Conservation (phyloP, 2,329 filamentous ascomycete species). For the Beauveria scarabaeidicola region DNA sequence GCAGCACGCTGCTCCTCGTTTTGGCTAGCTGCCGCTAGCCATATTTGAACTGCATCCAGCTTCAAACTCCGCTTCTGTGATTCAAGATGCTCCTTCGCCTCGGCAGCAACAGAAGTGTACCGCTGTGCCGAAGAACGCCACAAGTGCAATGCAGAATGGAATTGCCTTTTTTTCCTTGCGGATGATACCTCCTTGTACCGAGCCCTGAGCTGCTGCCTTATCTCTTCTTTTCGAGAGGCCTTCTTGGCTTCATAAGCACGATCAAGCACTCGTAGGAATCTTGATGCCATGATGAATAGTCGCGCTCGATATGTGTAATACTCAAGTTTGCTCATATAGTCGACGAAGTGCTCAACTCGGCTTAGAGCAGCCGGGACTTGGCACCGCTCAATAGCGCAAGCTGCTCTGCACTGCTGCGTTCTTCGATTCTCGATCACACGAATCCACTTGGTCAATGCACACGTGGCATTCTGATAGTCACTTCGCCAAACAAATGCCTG, state of each 20-base stretch:
- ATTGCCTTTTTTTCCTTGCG: conserved; percentile 2
- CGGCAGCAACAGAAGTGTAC: background rate
- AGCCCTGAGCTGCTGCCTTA: conserved; percentile 5
- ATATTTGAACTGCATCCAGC: conserved; percentile 14
- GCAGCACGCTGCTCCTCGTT: conserved; percentile 8
- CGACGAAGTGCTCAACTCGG: background rate
- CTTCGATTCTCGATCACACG: background rate
- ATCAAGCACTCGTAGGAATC: conserved; percentile 3
- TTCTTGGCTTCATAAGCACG: background rate
- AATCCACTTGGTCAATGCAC: background rate
- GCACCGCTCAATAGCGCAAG: background rate
- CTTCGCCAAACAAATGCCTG: conserved; percentile 9
- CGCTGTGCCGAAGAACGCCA: background rate
- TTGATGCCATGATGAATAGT: conserved; percentile 5
- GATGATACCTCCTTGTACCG: conserved; percentile 10
- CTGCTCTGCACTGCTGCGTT: background rate
- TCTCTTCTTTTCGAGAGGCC: conserved; percentile 3
- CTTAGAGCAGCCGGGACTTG: background rate
- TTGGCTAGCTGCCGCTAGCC: conserved; percentile 17
- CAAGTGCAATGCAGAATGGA: background rate
- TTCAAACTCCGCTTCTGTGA: background rate
- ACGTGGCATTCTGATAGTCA: background rate
- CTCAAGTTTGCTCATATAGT: background rate
- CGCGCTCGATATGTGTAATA: conserved; percentile 5
- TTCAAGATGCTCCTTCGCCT: conserved; percentile 10